phyloP scores from a whole-genome alignment of 192 early-diverging fungal species.

The Kappamyces sp. region DNA sequence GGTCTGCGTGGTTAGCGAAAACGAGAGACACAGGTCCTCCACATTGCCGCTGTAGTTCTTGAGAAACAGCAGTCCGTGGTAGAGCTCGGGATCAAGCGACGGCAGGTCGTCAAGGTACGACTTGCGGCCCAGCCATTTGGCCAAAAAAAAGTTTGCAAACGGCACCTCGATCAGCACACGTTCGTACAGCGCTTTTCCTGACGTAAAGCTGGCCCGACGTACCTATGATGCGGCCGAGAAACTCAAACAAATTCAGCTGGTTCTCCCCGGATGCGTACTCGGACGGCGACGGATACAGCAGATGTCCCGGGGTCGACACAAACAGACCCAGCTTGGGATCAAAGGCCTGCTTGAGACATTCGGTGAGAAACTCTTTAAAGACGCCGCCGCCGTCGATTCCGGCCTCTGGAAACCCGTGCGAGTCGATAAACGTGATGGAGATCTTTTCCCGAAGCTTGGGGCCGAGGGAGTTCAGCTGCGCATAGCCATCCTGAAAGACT shows the following conservation, averaged over 20 bases:
- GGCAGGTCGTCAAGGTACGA: slow-evolving; percentile 52
- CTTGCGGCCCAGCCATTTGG: slow-evolving; percentile 39
- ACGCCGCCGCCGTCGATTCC: slow-evolving; percentile 97
- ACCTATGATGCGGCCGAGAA: slow-evolving; percentile 45
- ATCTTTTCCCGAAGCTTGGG: slow-evolving; percentile 66
- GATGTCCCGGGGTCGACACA: slow-evolving; percentile 28
- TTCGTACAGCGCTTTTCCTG: slow-evolving; percentile 48
- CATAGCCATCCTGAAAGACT: slow-evolving; percentile 89
- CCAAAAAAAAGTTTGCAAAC: slow-evolving; percentile 48
- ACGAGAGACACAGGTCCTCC: slow-evolving; percentile 40
- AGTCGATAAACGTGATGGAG: slow-evolving; percentile 79
- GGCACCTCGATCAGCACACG: slow-evolving; percentile 43
- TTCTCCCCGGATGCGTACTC: slow-evolving; percentile 20
- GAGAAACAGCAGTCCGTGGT: slow-evolving; percentile 40
- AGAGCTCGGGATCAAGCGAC: slow-evolving; percentile 41
- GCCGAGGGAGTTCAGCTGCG: slow-evolving; percentile 59
- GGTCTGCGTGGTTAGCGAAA: slow-evolving; percentile 22
- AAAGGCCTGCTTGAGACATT: slow-evolving; percentile 45
- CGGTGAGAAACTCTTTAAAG: slow-evolving; percentile 94
- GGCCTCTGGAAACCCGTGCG: slow-evolving; percentile 76
- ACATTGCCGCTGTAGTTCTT: slow-evolving; percentile 41
- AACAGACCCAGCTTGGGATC: slow-evolving; percentile 38
- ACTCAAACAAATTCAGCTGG: slow-evolving; percentile 41
- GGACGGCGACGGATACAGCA: slow-evolving; percentile 38
- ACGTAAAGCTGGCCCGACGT: no score